A percentile compares a stretch with the other conserved stretches of the same genome.
Evolutionary conservation across 176 grass and related monocot species (phyloP).

Genomic region (Aegilops umbellulata): DNA sequence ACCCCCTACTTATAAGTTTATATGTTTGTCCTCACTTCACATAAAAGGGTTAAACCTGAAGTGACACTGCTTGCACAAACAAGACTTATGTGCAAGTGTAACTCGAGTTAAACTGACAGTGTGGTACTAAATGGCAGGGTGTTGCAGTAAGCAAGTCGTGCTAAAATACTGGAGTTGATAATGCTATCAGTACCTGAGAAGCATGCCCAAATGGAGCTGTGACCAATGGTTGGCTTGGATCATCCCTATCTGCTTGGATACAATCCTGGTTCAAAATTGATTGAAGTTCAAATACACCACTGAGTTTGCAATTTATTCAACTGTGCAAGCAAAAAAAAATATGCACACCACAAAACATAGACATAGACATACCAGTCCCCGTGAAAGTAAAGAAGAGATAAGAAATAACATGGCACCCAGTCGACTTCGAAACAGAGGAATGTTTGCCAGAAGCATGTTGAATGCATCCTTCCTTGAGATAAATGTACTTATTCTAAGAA

Average conservation of each 20-base stretch:
- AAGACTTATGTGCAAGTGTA: not conserved
- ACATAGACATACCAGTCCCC: conserved; percentile 80
- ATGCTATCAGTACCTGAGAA: conserved; percentile 69
- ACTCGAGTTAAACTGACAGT: not conserved
- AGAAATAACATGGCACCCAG: conserved; percentile 91
- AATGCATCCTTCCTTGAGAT: conserved; percentile 68
- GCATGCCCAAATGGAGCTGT: conserved; percentile 99
- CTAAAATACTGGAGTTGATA: conserved; percentile 15
- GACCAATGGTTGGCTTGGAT: conserved; percentile 91
- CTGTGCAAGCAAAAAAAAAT: not conserved
- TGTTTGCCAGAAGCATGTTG: conserved; percentile 54
- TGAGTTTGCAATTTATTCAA: not conserved
- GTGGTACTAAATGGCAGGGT: not conserved
- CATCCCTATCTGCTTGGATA: conserved; percentile 89
- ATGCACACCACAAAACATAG: not conserved
- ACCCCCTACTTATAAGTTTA: not conserved
- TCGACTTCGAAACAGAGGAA: conserved; percentile 89
- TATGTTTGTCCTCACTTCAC: not conserved
- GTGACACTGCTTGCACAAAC: not conserved
- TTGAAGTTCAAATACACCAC: conserved; percentile 22
- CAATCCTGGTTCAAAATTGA: conserved; percentile 51
- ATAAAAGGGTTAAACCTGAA: not conserved
- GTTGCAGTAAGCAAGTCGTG: not conserved
- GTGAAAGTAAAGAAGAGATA: conserved; percentile 85
- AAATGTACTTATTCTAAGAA: conserved; percentile 68